Evolutionary conservation across 2,329 filamentous ascomycete species (phyloP), one percentile per base, ranked within the genome.

Genomic region (Penicillium sp.): DNA sequence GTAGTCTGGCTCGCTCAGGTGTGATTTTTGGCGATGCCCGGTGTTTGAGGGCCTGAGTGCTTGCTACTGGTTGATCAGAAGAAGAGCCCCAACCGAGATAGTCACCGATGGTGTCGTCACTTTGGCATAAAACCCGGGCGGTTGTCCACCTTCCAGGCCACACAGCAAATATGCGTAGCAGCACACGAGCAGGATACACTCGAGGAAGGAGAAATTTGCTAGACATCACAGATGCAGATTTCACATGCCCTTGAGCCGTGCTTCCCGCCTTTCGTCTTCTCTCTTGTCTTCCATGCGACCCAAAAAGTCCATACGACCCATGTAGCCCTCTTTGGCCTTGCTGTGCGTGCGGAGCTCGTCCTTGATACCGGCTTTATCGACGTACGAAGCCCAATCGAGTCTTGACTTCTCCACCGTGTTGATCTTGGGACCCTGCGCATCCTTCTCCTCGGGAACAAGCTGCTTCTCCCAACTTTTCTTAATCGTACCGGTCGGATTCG

Each of bases 361-460:
- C 53, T 80, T 79, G 53, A 87, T 80, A 29, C 84, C 83, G 43
- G 81, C 81, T 49, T 81, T 73, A 64, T 86, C 82, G 39, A 88
- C 84, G 63, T 85, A 86, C 10, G 80, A 79, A 18, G 82, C 83
- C 85, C 85, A 88, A 62, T 88, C 85, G 63, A 87, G 73, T 49
- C 83, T 79, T 29, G 82, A 85, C 70, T 87, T 88, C 70, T 86
- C 83, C 46, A 88, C 83, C 0, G 84, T 86, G 60, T 85, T 87
- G 72, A 88, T 80, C 64, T 86, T 87, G 54, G 82, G 80, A 63
- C 81, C 73, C 72, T 79, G 62, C 66, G 75, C 57, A 29, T 66
- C 67, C 36, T 63, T 61, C 7, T 62, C 62, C 45, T 61, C 65
- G 0, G 64, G 50, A 21, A 59, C 49, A 54, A 73, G 50, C 36